Percentiles rank a stretch among this genome's conserved stretches.
Evolutionary conservation across 768 basidiomycete genomes (phyloP).

Genomic region (Mycena galericulata): DNA sequence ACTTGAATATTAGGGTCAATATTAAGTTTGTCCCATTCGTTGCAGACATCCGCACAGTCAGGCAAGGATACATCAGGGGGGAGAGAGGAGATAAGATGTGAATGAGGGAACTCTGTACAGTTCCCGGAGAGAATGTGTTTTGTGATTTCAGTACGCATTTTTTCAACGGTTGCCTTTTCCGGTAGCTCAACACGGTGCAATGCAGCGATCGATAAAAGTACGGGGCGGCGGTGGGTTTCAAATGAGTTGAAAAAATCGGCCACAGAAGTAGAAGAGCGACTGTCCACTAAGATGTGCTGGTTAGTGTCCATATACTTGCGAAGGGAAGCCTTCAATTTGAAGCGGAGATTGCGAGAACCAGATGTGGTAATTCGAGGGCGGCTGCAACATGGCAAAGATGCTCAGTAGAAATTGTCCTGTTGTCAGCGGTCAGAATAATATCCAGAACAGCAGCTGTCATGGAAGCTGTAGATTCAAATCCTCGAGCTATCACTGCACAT

Average conservation of each 20-base stretch:
- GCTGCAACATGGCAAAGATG: not conserved
- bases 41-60: not conserved
- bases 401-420: not conserved
- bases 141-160: not conserved
- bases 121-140: not conserved
- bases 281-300: too few relatives aligned
- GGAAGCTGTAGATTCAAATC: not conserved
- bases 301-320: not conserved
- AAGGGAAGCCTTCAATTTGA: not conserved
- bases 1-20: constrained; percentile 9
- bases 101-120: not conserved
- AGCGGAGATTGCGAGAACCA: not conserved
- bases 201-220: not conserved
- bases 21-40: not conserved
- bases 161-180: not conserved
- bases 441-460: not conserved
- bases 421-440: not conserved
- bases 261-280: not conserved
- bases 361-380: not conserved
- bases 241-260: constrained; percentile 5
- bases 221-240: not conserved
- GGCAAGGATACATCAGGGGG: not conserved
- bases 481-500: not conserved
- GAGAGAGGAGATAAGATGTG: not conserved
- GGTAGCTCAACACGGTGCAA: not conserved